phyloP scores from a whole-genome alignment of 2,329 filamentous ascomycete species.

The Botrytis squamosa region DNA sequence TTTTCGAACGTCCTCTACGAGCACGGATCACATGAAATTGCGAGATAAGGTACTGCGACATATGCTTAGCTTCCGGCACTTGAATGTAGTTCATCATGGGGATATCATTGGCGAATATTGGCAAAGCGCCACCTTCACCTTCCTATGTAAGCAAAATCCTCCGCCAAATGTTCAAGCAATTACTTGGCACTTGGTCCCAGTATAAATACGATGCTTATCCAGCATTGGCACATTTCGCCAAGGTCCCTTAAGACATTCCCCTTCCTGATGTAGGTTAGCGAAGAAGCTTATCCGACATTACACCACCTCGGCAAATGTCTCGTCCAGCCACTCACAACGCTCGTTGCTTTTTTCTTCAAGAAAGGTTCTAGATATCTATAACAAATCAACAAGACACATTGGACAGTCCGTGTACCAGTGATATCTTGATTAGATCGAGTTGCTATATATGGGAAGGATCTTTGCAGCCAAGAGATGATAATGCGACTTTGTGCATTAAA shows the following conservation, averaged over 20 bases:
- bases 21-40: background rate
- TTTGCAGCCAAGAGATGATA: background rate
- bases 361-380: background rate
- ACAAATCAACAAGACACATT: background rate
- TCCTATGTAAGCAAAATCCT: slow-evolving; percentile 4
- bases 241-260: background rate
- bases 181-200: background rate
- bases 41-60: slow-evolving; percentile 4
- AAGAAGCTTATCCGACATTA: background rate
- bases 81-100: background rate
- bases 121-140: slow-evolving; percentile 11
- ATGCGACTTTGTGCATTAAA: background rate
- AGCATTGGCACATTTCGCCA: slow-evolving; percentile 3
- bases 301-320: background rate
- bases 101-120: slow-evolving; percentile 13
- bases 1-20: background rate
- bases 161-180: background rate
- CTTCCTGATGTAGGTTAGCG: slow-evolving; percentile 6
- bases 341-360: slow-evolving; percentile 3
- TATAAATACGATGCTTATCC: background rate
- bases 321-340: background rate
- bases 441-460: slow-evolving; percentile 5
- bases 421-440: background rate
- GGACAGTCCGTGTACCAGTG: background rate
- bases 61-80: background rate